Conservation (phyloP, 495 filamentous ascomycete genomes). For the Patellaria atrata region DNA sequence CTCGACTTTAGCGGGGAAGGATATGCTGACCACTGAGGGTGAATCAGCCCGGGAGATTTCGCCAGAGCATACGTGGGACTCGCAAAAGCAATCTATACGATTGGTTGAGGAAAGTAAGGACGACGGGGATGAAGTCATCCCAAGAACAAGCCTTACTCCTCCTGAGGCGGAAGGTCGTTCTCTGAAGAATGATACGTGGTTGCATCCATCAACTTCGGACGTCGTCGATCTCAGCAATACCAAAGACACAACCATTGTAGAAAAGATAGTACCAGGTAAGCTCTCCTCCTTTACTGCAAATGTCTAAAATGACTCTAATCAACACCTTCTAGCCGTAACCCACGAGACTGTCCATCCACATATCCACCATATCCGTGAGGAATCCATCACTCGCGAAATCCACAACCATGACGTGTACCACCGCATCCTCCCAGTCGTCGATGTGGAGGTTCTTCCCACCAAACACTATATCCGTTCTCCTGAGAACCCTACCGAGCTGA, state of each 20-base stretch:
- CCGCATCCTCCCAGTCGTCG: slow-evolving; percentile 37
- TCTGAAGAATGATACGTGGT: slow-evolving; percentile 14
- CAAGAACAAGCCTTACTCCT: too few relatives aligned
- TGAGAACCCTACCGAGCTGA: not conserved
- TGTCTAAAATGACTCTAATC: slow-evolving; percentile 2
- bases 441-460: slow-evolving; percentile 34
- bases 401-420: slow-evolving; percentile 41
- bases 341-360: slow-evolving; percentile 37
- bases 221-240: slow-evolving; percentile 13
- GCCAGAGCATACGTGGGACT: too few relatives aligned
- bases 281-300: too few relatives aligned
- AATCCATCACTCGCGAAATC: slow-evolving; percentile 39
- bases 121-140: too few relatives aligned
- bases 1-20: too few relatives aligned
- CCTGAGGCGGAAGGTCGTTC: slow-evolving; percentile 6
- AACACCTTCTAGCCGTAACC: slow-evolving; percentile 31
- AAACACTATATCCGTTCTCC: slow-evolving; percentile 24
- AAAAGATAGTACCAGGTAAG: slow-evolving; percentile 22
- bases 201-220: too few relatives aligned
- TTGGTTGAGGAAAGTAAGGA: too few relatives aligned
- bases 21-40: too few relatives aligned
- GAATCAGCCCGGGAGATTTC: too few relatives aligned
- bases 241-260: slow-evolving; percentile 18
- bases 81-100: too few relatives aligned
- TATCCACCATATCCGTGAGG: slow-evolving; percentile 34